phyloP scores from a whole-genome alignment of 176 grass and related monocot genomes.

The Oryza officinalis region DNA sequence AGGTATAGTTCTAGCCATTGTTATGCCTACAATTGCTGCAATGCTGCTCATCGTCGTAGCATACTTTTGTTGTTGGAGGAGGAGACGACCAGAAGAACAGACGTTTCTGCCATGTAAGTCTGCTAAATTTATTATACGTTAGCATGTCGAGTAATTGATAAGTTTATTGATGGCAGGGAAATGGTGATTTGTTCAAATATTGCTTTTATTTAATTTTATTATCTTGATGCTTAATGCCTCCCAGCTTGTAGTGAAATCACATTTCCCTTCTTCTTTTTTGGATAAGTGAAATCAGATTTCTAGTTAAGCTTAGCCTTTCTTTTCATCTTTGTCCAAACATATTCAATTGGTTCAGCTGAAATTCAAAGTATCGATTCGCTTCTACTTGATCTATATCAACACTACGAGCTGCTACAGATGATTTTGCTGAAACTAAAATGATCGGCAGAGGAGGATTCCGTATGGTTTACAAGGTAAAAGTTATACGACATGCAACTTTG shows the following conservation, averaged over 20 bases:
- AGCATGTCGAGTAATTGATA: not conserved
- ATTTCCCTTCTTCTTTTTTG: not conserved
- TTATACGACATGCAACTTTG: too few species aligned
- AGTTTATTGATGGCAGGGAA: not conserved
- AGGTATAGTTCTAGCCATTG: slow-evolving; percentile 33
- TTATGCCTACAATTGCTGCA: slow-evolving; percentile 32
- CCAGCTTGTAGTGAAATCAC: not conserved
- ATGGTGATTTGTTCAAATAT: not conserved
- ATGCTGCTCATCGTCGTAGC: not conserved
- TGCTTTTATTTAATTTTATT: not conserved
- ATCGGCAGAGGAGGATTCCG: not conserved
- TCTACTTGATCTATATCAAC: not conserved
- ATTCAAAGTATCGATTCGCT: not conserved
- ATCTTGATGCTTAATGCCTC: not conserved
- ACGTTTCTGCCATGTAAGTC: slow-evolving; percentile 26
- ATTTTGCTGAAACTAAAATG: not conserved
- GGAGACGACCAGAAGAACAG: slow-evolving; percentile 12
- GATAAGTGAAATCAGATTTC: not conserved
- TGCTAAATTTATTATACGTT: not conserved
- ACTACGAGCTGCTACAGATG: not conserved
- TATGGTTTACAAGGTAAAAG: not conserved
- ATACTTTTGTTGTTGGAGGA: slow-evolving; percentile 37
- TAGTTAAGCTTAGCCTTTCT: not conserved
- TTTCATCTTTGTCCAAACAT: slow-evolving; percentile 23
- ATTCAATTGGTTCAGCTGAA: slow-evolving; percentile 29